These are phyloP conservation scores for Suillus luteus DNA, from an alignment of 768 basidiomycete genomes.

Conservation along the genomic window DNA sequence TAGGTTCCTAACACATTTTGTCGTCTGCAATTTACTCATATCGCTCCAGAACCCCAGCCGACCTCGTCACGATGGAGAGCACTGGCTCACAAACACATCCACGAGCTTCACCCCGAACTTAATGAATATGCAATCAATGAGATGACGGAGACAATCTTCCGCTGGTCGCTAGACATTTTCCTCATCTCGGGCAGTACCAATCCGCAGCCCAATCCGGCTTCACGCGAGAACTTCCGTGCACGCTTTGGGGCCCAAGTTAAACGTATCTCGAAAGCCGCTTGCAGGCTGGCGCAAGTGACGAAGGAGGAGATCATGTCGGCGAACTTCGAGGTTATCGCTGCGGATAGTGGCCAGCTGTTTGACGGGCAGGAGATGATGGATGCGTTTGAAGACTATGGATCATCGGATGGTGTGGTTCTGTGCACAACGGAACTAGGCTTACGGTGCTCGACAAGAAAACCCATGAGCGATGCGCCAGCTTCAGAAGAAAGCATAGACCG, in stretches of 20 bases:
- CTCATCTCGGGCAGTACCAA: slow-evolving; percentile 60
- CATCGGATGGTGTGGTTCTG: slow-evolving; percentile 53
- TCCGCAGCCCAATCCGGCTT: slow-evolving; percentile 40
- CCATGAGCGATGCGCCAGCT: slow-evolving; percentile 24
- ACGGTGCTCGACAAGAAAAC: slow-evolving; percentile 57
- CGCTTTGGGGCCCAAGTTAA: slow-evolving; percentile 63
- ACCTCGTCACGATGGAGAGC: slow-evolving; percentile 79
- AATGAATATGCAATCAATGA: slow-evolving; percentile 69
- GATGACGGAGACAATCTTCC: slow-evolving; percentile 71
- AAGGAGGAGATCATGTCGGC: slow-evolving; percentile 79
- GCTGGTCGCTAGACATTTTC: slow-evolving; percentile 71
- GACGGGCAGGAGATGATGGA: slow-evolving; percentile 56
- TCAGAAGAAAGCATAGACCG: slow-evolving; percentile 53
- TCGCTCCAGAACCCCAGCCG: slow-evolving; percentile 65
- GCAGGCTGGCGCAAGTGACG: slow-evolving; percentile 61
- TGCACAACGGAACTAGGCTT: slow-evolving; percentile 76
- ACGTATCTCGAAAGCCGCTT: slow-evolving; percentile 65
- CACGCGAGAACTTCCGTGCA: slow-evolving; percentile 43
- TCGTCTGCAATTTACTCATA: slow-evolving; percentile 19
- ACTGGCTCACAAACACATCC: slow-evolving; percentile 69
- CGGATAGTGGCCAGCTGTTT: slow-evolving; percentile 54
- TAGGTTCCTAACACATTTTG: slow-evolving; percentile 29
- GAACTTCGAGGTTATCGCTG: slow-evolving; percentile 68
- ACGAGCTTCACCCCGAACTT: slow-evolving; percentile 64
- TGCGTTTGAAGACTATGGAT: slow-evolving; percentile 61